Evolutionary conservation across 306 rosid genomes (phyloP), one percentile per base, ranked within the genome.

Genomic region (Vicia villosa): DNA sequence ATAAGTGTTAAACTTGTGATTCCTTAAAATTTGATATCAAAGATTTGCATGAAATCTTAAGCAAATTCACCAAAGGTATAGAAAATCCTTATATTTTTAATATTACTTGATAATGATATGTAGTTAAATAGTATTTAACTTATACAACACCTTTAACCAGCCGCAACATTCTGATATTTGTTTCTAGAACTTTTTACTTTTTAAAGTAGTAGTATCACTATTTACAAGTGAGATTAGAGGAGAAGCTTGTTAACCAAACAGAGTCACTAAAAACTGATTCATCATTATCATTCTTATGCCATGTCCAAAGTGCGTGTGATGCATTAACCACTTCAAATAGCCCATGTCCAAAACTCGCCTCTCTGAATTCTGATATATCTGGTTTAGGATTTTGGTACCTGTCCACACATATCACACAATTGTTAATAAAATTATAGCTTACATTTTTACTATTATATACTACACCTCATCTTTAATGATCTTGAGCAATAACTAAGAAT

Each of bases 271-370:
- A 43, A 52, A 78, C 69, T 0, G 86, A 58, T 63, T 58, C 87
- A 12, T 86, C 79, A 22, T 88, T 74, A 24, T 90, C 86, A 68
- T 90, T 88, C 82, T 80, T 59, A 70, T 85, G 88, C 96, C 98
- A 94, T 3, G 78, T 76, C 96, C 98, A 94, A 0, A 10, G 80
- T 12, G 96, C 98, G 77, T 84, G 85, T 4, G 88, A 81, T 52
- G 77, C 83, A 69, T 94, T 91, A 73, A 77, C 72, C 64, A 91
- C 84, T 30, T 88, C 83, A 0, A 94, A 47, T 40, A 6, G 28
- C 13, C 99, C 97, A 57, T 91, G 96, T 61, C 99, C 97, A 75
- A 85, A 94, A 82, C 95, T 94, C 0, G 92, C 95, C 56, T 91
- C 92, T 79, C 96, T 84, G 70, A 83, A 84, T 12, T 78, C 0